Evolutionary conservation across 148 eudicot genomes (phyloP).

Genomic region (Rhododendron kiyosumense): DNA sequence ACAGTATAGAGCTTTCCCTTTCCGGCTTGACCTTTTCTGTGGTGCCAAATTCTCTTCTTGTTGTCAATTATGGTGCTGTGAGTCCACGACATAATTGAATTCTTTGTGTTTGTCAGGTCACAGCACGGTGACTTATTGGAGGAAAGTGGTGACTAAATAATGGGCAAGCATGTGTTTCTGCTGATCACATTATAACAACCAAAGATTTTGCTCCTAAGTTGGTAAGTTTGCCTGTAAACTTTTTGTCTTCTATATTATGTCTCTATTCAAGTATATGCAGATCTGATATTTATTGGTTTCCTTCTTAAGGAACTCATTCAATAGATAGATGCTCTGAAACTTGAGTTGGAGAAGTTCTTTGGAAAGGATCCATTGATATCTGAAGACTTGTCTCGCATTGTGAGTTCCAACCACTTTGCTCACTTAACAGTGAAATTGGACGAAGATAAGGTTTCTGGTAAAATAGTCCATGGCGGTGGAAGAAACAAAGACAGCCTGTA

Average conservation of each 20-base stretch:
- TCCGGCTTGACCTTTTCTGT: neutral
- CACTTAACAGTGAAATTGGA: constrained; percentile 48
- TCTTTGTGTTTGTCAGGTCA: constrained; percentile 25
- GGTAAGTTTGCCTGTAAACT: constrained; percentile 24
- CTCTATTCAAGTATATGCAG: neutral
- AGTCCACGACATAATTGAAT: neutral
- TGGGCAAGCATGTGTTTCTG: constrained; percentile 62
- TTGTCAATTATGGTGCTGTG: neutral
- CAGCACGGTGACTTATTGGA: constrained; percentile 43
- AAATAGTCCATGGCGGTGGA: constrained; percentile 53
- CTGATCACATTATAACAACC: constrained; percentile 56
- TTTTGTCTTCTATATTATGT: no score
- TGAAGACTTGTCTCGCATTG: constrained; percentile 44
- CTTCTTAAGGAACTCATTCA: constrained; percentile 7
- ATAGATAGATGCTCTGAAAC: constrained; percentile 47
- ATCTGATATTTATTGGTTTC: neutral
- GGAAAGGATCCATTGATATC: constrained; percentile 48
- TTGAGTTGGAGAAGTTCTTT: constrained; percentile 35
- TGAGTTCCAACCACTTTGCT: constrained; percentile 48
- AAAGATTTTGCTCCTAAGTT: constrained; percentile 53
- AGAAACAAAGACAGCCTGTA: constrained; percentile 42
- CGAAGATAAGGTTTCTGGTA: constrained; percentile 46
- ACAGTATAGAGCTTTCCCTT: constrained; percentile 23
- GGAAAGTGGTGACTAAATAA: constrained; percentile 68
- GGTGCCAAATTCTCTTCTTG: neutral